Base-by-base conservation (phyloP, 2,329 filamentous ascomycete species). In the Leptoxyphium fumago region DNA sequence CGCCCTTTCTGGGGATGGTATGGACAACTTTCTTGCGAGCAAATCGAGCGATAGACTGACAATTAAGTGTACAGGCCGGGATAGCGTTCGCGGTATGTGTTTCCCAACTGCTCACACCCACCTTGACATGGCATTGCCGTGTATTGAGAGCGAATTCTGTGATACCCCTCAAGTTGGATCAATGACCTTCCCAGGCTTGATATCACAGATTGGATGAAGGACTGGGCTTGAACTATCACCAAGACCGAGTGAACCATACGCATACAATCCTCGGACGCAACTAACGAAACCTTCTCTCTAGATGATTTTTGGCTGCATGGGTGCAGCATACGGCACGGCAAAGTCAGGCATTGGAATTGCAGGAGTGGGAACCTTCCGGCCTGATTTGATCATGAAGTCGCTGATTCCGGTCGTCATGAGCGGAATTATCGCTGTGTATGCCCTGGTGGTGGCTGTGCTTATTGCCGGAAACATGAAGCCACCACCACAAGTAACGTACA, bases 401-500 rank as follows among this genome's bases (percentile, higher is more conserved):
- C 70, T 89, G 43, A 88, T 89, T 54, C 84, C 84, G 50, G 84
- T 91, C 52, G 81, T 98, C 71, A 98, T 98, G 91, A 94, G 91
- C 56, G 91, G 91, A 77, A 98, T 98, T 62, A 86, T 98, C 59
- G 91, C 91, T 46, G 91, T 98, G 54, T 98, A 98, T 69, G 85
- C 88, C 42, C 83, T 98, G 55, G 91, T 98, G 58, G 88, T 98
- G 55, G 84, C 89, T 14, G 91, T 98, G 59, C 77, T 98, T 54
- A 98, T 98, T 63, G 85, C 87, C 45, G 82, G 86, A 65, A 86
- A 94, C 63, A 78, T 96, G 63, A 75, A 73, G 41, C 84, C 87
- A 26, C 82, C 81, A 45, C 72, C 75, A 13, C 67, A 67, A 15
- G 69, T 74, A 52, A 73, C 73, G 60, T 94, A 94, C 69, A 87